Base-by-base conservation (phyloP, 345 rosid genomes). In the Lepidium africanum region DNA sequence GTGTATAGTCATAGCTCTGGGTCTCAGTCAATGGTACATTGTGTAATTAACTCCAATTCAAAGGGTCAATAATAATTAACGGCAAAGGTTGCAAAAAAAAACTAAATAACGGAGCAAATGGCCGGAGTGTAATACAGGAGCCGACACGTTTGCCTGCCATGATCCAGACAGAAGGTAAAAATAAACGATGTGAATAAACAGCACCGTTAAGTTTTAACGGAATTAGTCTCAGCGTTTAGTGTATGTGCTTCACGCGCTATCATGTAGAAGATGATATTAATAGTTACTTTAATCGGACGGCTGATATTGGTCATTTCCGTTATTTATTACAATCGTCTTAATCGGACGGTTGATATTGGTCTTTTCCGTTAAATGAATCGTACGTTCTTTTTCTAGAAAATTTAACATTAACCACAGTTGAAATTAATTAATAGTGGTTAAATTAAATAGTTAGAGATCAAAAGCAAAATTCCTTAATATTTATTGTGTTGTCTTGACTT, bases 121-220 rank as follows among this genome's bases (percentile, higher is more conserved):
- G 72, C 72, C 47, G 71, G 77, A 56, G 68, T 72, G 40, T 51
- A 41, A 50, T 65, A 43, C 63, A 59, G 72, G 45, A 73, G 68
- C 73, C 77, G 68, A 74, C 78, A 67, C 78, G 73, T 74, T 74
- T 74, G 78, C 78, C 78, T 74, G 73, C 78, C 73, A 74, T 58
- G 78, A 74, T 74, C 69, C 78, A 37, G 78, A 74, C 77, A 74
- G 1, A 27, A 67, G 63, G 1, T 9, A 55, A 63, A 66, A 50
- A 12, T 41, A 58, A 37, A 65, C 59, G 71, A 64, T 25, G 43
- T 66, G 37, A 5, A 42, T 59, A 52, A 25, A 74, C 63, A 63
- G 73, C 68, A 65, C 71, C 76, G 71, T 72, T 55, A 65, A 72
- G 8, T 48, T 13, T 38, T 32, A 60, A 74, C 77, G 77, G 77